phyloP scores from a whole-genome alignment of 768 basidiomycete species.

The Boletales sp. region DNA sequence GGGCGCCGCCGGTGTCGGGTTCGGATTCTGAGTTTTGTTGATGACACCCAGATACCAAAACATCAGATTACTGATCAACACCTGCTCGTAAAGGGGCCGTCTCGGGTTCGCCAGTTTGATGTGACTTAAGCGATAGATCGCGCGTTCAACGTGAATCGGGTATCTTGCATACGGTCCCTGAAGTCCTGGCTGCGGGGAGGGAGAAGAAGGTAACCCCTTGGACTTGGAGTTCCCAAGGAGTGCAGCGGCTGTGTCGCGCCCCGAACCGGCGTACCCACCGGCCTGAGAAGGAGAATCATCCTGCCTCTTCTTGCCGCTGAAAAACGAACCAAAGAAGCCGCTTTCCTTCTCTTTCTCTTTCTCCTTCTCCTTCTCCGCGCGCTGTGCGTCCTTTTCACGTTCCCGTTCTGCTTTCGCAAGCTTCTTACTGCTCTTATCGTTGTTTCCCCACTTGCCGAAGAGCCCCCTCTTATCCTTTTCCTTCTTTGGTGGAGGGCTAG shows the following conservation, averaged over 20 bases:
- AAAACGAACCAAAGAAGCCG: conserved; percentile 89
- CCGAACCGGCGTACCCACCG: conserved; percentile 42
- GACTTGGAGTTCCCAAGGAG: conserved; percentile 82
- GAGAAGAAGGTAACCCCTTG: conserved; percentile 58
- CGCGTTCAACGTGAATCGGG: conserved; percentile 97
- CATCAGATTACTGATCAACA: conserved; percentile 89
- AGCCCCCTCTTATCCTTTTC: conserved; percentile 75
- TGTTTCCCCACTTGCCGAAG: conserved; percentile 57
- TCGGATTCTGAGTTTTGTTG: conserved; percentile 74
- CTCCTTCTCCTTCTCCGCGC: conserved; percentile 43
- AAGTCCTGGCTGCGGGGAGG: conserved; percentile 48
- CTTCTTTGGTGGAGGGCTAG: conserved; percentile 41
- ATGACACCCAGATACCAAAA: conserved; percentile 99
- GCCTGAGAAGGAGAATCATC: conserved; percentile 54
- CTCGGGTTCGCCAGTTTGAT: conserved; percentile 98
- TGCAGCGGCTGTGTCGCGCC: conserved; percentile 84
- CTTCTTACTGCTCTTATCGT: conserved; percentile 62
- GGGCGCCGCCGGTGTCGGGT: conserved; percentile 31
- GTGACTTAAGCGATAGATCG: conserved; percentile 95
- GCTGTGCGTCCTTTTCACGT: conserved; percentile 44
- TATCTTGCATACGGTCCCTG: conserved; percentile 67
- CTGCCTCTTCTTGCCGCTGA: conserved; percentile 84
- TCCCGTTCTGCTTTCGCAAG: conserved; percentile 40
- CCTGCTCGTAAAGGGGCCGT: conserved; percentile 95
- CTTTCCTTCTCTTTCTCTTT: conserved; percentile 56